Percentiles rank a stretch among this genome's conserved stretches.
These are phyloP conservation scores for Cnidoscolus chayamansa DNA, from an alignment of 441 rosid genomes.

Conservation along the genomic window DNA sequence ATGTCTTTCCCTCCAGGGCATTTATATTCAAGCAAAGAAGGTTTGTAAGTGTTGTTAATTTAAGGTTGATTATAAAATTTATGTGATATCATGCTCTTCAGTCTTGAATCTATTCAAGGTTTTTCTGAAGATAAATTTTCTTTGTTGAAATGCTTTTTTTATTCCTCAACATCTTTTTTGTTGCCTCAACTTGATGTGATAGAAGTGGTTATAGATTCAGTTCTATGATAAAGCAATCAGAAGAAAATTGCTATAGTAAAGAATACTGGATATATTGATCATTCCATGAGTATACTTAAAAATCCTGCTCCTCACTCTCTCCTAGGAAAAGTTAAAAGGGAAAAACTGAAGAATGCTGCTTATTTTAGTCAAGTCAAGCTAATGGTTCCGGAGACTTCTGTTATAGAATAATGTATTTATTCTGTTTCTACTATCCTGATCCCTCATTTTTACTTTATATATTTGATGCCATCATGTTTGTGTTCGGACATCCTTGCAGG, in stretches of 20 bases:
- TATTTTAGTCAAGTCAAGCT: not conserved
- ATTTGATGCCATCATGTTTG: not conserved
- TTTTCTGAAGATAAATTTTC: constrained; percentile 10
- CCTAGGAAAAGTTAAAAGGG: not conserved
- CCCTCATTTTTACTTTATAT: constrained; percentile 6
- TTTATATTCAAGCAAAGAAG: constrained; percentile 93
- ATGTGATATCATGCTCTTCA: not conserved
- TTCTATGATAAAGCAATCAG: not conserved
- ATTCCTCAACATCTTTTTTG: not conserved
- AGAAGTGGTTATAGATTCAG: not conserved
- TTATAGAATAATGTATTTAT: not conserved
- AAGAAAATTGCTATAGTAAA: not conserved
- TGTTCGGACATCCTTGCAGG: constrained; percentile 44
- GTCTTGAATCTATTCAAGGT: not conserved
- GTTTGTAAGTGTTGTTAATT: constrained; percentile 33
- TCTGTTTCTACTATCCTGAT: not conserved
- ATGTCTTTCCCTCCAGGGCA: constrained; percentile 83
- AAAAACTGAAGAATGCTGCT: not conserved
- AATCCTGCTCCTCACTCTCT: not conserved
- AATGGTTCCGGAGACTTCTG: too few relatives aligned
- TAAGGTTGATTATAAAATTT: not conserved
- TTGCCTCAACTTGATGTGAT: not conserved
- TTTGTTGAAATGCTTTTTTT: not conserved
- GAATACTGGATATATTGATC: not conserved
- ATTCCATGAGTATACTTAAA: not conserved